Percentiles rank a stretch among this genome's conserved stretches.
Conservation (phyloP, 345 rosid genomes). For the Diplotaxis tenuifolia region DNA sequence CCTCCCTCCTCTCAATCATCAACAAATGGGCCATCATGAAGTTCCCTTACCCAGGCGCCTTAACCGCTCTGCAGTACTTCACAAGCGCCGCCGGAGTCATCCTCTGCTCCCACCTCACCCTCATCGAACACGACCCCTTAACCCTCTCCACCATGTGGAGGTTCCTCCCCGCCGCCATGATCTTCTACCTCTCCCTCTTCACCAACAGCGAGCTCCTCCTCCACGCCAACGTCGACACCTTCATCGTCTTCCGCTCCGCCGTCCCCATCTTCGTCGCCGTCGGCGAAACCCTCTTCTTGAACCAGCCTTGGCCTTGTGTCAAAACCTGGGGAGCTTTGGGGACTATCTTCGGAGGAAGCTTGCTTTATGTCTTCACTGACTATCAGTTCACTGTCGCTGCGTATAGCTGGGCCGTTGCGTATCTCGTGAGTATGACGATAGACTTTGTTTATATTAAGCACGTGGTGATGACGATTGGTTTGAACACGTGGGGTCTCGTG, state of each 20-base stretch:
- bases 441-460: conserved; percentile 98
- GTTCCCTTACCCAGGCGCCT: conserved; percentile 94
- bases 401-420: conserved; percentile 88
- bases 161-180: conserved; percentile 90
- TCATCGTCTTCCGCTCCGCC: conserved; percentile 86
- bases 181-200: conserved; percentile 86
- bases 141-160: conserved; percentile 84
- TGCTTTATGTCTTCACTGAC: conserved; percentile 82
- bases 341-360: conserved; percentile 86
- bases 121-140: conserved; percentile 68
- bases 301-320: conserved; percentile 85
- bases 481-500: conserved; percentile 96
- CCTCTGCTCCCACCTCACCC: conserved; percentile 52
- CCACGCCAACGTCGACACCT: conserved; percentile 95
- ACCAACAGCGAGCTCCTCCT: conserved; percentile 97
- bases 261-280: conserved; percentile 93
- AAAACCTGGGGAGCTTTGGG: conserved; percentile 79
- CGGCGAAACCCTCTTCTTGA: conserved; percentile 81
- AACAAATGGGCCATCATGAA: conserved; percentile 98
- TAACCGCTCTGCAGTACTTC: conserved; percentile 89
- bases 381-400: conserved; percentile 81
- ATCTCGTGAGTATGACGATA: conserved; percentile 86
- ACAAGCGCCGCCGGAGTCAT: conserved; percentile 85
- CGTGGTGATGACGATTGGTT: conserved; percentile 93
- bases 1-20: conserved; percentile 91